Evolutionary conservation across 2,329 filamentous ascomycete genomes (phyloP).

Genomic region (Aspergillus sp.): DNA sequence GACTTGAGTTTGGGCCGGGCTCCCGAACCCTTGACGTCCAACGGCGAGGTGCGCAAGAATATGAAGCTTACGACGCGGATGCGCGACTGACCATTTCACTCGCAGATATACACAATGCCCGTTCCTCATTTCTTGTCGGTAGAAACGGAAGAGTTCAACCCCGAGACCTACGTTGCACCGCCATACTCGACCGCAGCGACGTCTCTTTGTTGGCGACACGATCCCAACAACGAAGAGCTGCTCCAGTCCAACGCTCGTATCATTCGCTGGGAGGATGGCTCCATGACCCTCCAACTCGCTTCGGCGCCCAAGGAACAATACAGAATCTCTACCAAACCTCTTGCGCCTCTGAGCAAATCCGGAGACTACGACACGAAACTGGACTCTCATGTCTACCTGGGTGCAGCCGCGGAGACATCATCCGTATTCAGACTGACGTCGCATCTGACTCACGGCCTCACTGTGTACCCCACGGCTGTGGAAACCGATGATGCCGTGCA

Average conservation of each 20-base stretch:
- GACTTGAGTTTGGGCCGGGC: slow-evolving; percentile 58
- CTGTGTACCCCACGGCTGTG: slow-evolving; percentile 54
- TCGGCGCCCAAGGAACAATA: slow-evolving; percentile 61
- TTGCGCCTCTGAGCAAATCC: slow-evolving; percentile 56
- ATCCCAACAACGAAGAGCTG: slow-evolving; percentile 55
- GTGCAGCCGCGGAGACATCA: slow-evolving; percentile 56
- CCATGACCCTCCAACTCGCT: slow-evolving; percentile 63
- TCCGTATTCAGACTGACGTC: slow-evolving; percentile 60
- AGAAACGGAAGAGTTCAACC: slow-evolving; percentile 60
- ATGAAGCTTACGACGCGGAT: no score
- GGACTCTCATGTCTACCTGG: slow-evolving; percentile 64
- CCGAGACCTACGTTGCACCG: slow-evolving; percentile 59
- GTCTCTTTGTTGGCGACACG: slow-evolving; percentile 64
- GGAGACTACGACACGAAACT: slow-evolving; percentile 52
- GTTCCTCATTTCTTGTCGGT: slow-evolving; percentile 62
- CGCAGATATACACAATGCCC: slow-evolving; percentile 59
- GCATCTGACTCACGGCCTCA: slow-evolving; percentile 60
- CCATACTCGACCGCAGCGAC: slow-evolving; percentile 63
- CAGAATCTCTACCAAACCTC: slow-evolving; percentile 55
- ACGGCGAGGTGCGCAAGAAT: slow-evolving; percentile 34
- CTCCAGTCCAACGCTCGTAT: slow-evolving; percentile 66
- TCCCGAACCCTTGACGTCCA: slow-evolving; percentile 51
- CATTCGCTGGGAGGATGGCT: slow-evolving; percentile 66
- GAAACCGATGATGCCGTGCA: slow-evolving; percentile 60
- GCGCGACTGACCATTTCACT: slow-evolving; percentile 1